These are phyloP conservation scores for Coemansia reversa DNA, from an alignment of 192 early-diverging fungal species.

Conservation along the genomic window DNA sequence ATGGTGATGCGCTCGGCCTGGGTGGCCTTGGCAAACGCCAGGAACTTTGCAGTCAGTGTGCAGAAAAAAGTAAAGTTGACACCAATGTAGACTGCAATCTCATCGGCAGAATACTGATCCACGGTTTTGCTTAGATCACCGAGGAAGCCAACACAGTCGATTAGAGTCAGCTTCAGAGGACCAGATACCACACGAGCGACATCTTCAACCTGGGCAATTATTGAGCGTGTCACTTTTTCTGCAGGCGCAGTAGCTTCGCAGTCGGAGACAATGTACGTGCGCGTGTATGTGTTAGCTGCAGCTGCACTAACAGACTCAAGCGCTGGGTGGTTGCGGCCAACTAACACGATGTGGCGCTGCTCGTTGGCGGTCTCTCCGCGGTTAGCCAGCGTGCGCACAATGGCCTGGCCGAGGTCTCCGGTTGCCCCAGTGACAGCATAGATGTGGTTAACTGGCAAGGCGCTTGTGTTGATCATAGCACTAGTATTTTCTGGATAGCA, in stretches of 20 bases:
- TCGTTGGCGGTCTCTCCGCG: conserved; percentile 22
- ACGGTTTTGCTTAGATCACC: conserved; percentile 66
- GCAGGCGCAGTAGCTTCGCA: conserved; percentile 19
- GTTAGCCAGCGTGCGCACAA: conserved; percentile 48
- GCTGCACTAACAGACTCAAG: conserved; percentile 24
- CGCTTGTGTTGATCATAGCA: conserved; percentile 2
- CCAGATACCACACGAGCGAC: background rate
- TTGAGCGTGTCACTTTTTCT: background rate
- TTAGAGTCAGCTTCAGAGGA: conserved; percentile 52
- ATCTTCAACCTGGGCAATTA: conserved; percentile 16
- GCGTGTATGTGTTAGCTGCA: conserved; percentile 12
- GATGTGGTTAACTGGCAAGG: conserved; percentile 9
- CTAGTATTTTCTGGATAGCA: background rate
- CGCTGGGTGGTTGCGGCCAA: conserved; percentile 57
- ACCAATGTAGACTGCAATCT: conserved; percentile 53
- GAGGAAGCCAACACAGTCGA: conserved; percentile 78
- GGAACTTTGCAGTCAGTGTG: conserved; percentile 49
- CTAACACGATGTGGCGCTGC: conserved; percentile 55
- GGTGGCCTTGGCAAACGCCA: conserved; percentile 8
- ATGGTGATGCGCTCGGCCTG: conserved; percentile 42
- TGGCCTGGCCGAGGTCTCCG: conserved; percentile 62
- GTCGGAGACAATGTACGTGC: conserved; percentile 19
- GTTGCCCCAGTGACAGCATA: conserved; percentile 66
- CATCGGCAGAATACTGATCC: conserved; percentile 52
- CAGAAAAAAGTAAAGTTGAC: conserved; percentile 63